Conservation (phyloP, 257 asterid species). For the Solanum corneliomulleri region DNA sequence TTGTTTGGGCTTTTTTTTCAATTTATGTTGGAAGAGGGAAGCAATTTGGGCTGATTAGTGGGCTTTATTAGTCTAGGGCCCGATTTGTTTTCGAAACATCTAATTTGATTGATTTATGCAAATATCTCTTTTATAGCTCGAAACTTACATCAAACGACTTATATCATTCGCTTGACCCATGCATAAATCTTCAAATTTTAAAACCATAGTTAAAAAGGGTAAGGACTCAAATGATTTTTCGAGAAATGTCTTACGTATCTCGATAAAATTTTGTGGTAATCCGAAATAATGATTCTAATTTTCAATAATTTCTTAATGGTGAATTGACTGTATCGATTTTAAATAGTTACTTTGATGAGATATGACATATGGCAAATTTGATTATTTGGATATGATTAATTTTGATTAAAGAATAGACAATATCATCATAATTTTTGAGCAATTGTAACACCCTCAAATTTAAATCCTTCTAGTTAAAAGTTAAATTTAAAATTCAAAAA, state of each 20-base stretch:
- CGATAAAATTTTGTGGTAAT: too few species aligned
- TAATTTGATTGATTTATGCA: not conserved
- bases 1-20: not conserved
- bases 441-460: not conserved
- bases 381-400: too few species aligned
- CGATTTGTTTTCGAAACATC: not conserved
- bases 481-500: too few species aligned
- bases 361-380: not conserved
- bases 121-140: not conserved
- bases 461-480: not conserved
- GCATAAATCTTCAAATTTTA: not conserved
- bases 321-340: not conserved
- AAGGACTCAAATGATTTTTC: too few species aligned
- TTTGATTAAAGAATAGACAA: not conserved
- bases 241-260: not conserved
- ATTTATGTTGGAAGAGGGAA: not conserved
- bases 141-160: not conserved
- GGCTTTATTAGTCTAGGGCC: not conserved
- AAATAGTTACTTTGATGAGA: not conserved
- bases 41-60: not conserved
- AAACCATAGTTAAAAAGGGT: too few species aligned
- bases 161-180: not conserved
- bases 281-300: not conserved
- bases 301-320: too few species aligned
- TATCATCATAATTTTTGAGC: too few species aligned